Evolutionary conservation across 2,329 filamentous ascomycete species (phyloP), one percentile per base, ranked within the genome.

Genomic region (Pestalotiopsis sp.): DNA sequence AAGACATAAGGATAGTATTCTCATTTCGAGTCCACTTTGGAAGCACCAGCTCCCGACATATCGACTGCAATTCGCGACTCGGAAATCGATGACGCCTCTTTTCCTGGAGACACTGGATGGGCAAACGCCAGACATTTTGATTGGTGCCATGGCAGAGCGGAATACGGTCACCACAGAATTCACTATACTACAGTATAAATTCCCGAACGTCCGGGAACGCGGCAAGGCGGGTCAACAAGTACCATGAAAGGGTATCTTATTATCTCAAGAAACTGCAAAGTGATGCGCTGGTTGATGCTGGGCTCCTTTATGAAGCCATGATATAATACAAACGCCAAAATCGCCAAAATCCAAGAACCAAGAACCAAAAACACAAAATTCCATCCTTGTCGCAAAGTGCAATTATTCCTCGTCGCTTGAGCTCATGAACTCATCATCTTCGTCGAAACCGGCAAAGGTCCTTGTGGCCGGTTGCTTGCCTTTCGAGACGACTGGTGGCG

Each of bases 381-480:
- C 55, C 55, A 61, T 61, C 39, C 44, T 3, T 10, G 10, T 17
- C 39, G 14, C 17, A 20, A 39, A 9, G 20, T n/a, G 10, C 44
- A 38, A 61, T 10, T 35, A 64, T 13, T 86, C 85, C 40, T 90
- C 89, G n/a, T 90, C 87, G 64, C 87, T 86, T 10, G 87, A 89
- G 73, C 89, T 91, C 86, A 91, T 89, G 70, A 91, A 91, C 73
- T 92, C 90, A 60, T 94, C 91, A 66, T 93, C 91, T 40, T 94
- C 91, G 70, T 94, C 92, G 80, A 94, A 95, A 0, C 92, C 92
- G 73, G 91, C 92, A 75, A 94, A 93, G 0, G 85, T 70, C 70
- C 78, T 74, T 73, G 82, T 20, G 73, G 82, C 22, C 76, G 76
- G 71, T 82, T 81, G 61, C 68, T 76, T 76, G 68, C 80, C 84